Percentiles rank a stretch among this genome's conserved stretches.
Conservation (phyloP, 2,329 filamentous ascomycete genomes). For the Rhynchosporium agropyri region DNA sequence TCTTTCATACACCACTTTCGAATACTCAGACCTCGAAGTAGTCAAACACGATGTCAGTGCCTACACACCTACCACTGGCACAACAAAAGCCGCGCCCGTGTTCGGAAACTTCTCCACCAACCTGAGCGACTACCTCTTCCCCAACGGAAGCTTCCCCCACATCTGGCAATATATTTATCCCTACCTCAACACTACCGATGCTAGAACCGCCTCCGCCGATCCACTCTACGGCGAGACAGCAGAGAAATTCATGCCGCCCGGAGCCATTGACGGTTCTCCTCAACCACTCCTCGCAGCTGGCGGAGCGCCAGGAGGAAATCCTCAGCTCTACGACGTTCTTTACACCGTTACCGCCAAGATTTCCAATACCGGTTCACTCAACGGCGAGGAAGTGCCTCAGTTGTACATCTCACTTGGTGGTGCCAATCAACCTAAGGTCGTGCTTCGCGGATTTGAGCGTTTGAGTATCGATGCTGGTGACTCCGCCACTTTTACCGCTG, state of each 20-base stretch:
- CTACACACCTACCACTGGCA: slow-evolving; percentile 58
- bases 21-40: slow-evolving; percentile 67
- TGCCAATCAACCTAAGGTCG: slow-evolving; percentile 64
- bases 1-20: slow-evolving; percentile 78
- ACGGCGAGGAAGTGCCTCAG: slow-evolving; percentile 62
- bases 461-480: slow-evolving; percentile 71
- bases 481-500: slow-evolving; percentile 65
- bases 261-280: slow-evolving; percentile 49
- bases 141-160: slow-evolving; percentile 53
- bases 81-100: slow-evolving; percentile 63
- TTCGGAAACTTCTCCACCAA: slow-evolving; percentile 66
- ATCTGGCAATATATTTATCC: slow-evolving; percentile 58
- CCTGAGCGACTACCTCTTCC: slow-evolving; percentile 69
- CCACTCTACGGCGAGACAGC: slow-evolving; percentile 38
- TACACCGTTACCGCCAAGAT: slow-evolving; percentile 57
- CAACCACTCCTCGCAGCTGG: slow-evolving; percentile 52
- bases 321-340: slow-evolving; percentile 56
- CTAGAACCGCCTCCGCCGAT: slow-evolving; percentile 52
- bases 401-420: slow-evolving; percentile 80
- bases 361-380: slow-evolving; percentile 55
- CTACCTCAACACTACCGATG: slow-evolving; percentile 54
- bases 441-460: slow-evolving; percentile 81
- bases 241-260: slow-evolving; percentile 46
- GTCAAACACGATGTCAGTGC: slow-evolving; percentile 30
- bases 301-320: slow-evolving; percentile 57